Evolutionary conservation across 2,329 filamentous ascomycete genomes (phyloP).

Genomic region (Penicillium sp.): DNA sequence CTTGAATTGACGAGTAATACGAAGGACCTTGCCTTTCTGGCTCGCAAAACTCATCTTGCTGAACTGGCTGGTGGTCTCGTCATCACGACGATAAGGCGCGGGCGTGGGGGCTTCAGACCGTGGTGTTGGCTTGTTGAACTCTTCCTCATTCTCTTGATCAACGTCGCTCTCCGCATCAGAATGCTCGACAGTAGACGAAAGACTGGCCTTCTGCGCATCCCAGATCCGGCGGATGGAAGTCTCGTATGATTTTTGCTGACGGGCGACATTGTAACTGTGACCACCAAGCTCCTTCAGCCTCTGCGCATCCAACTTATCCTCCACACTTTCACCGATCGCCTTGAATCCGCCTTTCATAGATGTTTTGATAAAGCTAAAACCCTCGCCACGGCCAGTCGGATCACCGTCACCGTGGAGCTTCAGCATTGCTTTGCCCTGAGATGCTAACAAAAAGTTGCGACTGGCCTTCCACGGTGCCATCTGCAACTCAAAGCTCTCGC

Average conservation of each 20-base stretch:
- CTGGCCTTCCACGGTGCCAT: conserved; percentile 95
- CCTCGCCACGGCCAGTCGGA: conserved; percentile 85
- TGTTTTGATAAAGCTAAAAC: conserved; percentile 94
- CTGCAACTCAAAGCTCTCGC: conserved; percentile 75
- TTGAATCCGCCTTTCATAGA: conserved; percentile 99
- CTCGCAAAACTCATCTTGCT: conserved; percentile 65
- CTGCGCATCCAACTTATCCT: conserved; percentile 79
- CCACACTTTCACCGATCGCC: conserved; percentile 79
- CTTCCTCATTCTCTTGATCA: conserved; percentile 47
- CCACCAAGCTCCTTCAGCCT: conserved; percentile 64
- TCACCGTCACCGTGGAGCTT: conserved; percentile 91
- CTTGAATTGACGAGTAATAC: conserved; percentile 64
- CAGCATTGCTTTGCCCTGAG: conserved; percentile 92
- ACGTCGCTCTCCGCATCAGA: conserved; percentile 67
- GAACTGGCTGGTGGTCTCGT: conserved; percentile 76
- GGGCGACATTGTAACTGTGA: conserved; percentile 95
- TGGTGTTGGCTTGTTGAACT: conserved; percentile 52
- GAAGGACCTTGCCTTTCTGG: conserved; percentile 62
- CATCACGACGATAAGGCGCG: conserved; percentile 49
- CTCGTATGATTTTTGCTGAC: conserved; percentile 87
- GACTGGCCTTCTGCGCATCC: conserved; percentile 74
- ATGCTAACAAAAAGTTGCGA: conserved; percentile 92
- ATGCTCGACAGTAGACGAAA: conserved; percentile 67
- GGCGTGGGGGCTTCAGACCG: conserved; percentile 62
- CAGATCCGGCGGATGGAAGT: conserved; percentile 88